A percentile compares a stretch with the other conserved stretches of the same genome.
phyloP scores from a whole-genome alignment of 208 protist genomes.

The Crithidia sp. region DNA sequence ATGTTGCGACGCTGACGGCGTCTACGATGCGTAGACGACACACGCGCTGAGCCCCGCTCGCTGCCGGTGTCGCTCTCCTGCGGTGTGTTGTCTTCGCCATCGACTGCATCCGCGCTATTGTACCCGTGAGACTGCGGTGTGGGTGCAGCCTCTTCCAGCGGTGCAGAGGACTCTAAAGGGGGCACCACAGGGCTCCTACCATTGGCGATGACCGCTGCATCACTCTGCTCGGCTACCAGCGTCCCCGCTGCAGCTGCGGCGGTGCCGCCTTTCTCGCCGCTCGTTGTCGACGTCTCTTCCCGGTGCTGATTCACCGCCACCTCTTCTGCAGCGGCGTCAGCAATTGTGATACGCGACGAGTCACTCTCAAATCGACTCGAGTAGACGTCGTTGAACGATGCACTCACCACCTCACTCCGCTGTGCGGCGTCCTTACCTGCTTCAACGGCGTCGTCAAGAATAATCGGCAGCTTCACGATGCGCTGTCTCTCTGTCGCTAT shows the following conservation, averaged over 20 bases:
- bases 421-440: neutral
- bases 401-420: neutral
- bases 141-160: too few species aligned
- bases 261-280: neutral
- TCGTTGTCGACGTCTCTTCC: too few species aligned
- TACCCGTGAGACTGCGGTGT: too few species aligned
- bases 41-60: neutral
- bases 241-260: too few species aligned
- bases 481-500: too few species aligned
- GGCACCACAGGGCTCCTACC: neutral
- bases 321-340: neutral
- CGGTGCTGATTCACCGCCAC: neutral
- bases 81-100: neutral
- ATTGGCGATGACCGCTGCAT: too few species aligned
- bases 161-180: neutral
- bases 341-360: neutral
- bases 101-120: too few species aligned
- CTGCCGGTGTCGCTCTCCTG: neutral
- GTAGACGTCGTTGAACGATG: neutral
- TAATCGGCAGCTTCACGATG: neutral
- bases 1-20: constrained; percentile 1
- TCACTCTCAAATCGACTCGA: neutral
- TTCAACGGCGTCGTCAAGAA: neutral
- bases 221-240: too few species aligned
- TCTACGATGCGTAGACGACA: neutral